Evolutionary conservation across 2,329 filamentous ascomycete genomes (phyloP), one percentile per base, ranked within the genome.

Genomic region (Calonectria pteridis): DNA sequence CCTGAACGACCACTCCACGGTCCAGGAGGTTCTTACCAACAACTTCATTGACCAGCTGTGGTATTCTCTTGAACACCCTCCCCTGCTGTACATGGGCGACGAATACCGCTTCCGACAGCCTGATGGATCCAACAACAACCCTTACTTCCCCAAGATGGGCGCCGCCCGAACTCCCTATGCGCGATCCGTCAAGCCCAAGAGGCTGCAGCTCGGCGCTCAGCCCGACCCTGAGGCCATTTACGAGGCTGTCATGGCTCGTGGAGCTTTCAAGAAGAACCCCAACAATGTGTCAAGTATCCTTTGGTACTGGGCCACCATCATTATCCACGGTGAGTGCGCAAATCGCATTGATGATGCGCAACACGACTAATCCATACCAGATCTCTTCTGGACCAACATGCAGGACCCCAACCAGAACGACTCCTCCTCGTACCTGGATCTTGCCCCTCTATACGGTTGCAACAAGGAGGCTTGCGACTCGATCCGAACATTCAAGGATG

Each of bases 91-190:
- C 74, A 83, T 93, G 69, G 91, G 91, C 3, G 85, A 92, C 10
- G 85, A 93, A 70, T 93, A 88, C 79, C 87, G 88, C 76, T 95
- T 94, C 79, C 89, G 94, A 18, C 89, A 89, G 66, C 89, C 93
- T 0, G 93, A 95, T 85, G 94, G 94, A 0, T 93, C 91, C 0
- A 89, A 91, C 83, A 95, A 95, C 76, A 95, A 95, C 78, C 90
- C 92, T 7, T 87, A 90, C 76, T 87, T 91, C 69, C 93, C 93
- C 0, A 86, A 88, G 77, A 84, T 95, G 18, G 94, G 93, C 72
- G 93, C 90, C 65, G 94, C 93, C 7, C 91, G 91, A 59, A 92
- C 90, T 0, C 86, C 90, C 0, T 95, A 95, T 80, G 90, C 93
- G 13, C 89, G 93, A 62, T 91, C 91, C 1, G 91, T 92, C 33